Evolutionary conservation across 192 early-diverging fungal genomes (phyloP).

Genomic region (Backusella circina): DNA sequence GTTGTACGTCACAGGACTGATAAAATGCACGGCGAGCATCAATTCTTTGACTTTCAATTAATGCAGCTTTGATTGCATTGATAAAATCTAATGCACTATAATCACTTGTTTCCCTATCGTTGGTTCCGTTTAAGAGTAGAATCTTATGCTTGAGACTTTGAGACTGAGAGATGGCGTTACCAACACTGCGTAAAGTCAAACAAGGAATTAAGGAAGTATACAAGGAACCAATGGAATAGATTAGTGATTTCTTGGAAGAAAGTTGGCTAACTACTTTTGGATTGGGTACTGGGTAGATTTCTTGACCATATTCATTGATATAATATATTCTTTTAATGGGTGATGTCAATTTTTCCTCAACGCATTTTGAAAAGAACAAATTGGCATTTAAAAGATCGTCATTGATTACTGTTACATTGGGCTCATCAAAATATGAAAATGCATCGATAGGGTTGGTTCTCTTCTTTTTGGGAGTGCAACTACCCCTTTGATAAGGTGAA

Average conservation of each 20-base stretch:
- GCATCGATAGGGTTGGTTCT: slow-evolving; percentile 34
- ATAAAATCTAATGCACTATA: slow-evolving; percentile 75
- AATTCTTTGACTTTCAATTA: slow-evolving; percentile 47
- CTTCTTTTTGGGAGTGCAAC: slow-evolving; percentile 1
- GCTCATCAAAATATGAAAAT: slow-evolving; percentile 26
- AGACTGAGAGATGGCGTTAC: slow-evolving; percentile 57
- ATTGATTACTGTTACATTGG: not conserved
- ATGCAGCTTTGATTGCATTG: slow-evolving; percentile 55
- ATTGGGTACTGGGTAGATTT: slow-evolving; percentile 65
- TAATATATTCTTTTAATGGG: slow-evolving; percentile 66
- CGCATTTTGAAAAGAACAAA: slow-evolving; percentile 53
- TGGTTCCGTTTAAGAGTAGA: slow-evolving; percentile 65
- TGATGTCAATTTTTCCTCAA: slow-evolving; percentile 36
- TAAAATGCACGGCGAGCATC: slow-evolving; percentile 37
- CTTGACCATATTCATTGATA: slow-evolving; percentile 67
- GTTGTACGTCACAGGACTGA: slow-evolving; percentile 4
- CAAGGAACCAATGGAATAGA: slow-evolving; percentile 73
- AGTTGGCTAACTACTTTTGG: slow-evolving; percentile 51
- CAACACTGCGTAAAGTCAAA: slow-evolving; percentile 64
- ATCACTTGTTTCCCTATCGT: slow-evolving; percentile 64
- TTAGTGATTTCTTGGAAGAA: slow-evolving; percentile 50
- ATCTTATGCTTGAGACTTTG: slow-evolving; percentile 54
- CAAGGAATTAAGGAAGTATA: slow-evolving; percentile 75
- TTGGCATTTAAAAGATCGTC: slow-evolving; percentile 30
- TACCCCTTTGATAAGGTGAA: slow-evolving; percentile 11